Conservation (phyloP, 257 asterid species). For the Solanum tarijense region DNA sequence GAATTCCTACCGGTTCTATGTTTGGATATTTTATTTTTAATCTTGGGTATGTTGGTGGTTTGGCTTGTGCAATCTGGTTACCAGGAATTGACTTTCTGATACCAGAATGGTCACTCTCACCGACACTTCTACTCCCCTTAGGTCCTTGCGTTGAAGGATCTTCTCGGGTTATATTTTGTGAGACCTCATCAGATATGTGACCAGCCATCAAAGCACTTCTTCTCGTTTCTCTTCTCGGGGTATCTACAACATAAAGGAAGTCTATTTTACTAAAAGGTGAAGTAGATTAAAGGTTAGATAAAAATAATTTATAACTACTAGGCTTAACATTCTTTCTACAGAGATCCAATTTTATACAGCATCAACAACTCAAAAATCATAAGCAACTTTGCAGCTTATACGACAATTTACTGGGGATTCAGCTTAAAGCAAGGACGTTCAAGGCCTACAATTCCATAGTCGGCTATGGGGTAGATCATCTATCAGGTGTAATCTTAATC, state of each 20-base stretch:
- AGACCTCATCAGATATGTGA: slow-evolving; percentile 1
- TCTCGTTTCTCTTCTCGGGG: neutral
- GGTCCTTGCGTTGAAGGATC: neutral
- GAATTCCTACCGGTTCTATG: neutral
- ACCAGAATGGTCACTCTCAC: neutral
- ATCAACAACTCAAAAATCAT: neutral
- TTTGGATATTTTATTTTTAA: neutral
- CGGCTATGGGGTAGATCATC: neutral
- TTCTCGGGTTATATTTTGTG: neutral
- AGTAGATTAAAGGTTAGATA: neutral
- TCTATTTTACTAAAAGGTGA: neutral
- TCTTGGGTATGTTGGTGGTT: slow-evolving; percentile 3
- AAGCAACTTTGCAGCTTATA: neutral
- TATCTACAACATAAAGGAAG: neutral
- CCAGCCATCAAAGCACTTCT: slow-evolving; percentile 8
- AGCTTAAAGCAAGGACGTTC: neutral
- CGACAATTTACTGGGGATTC: neutral
- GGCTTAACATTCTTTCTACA: neutral
- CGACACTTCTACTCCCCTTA: neutral
- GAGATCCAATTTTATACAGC: neutral
- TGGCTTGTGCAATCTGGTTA: neutral
- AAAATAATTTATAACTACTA: neutral
- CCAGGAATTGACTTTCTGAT: neutral
- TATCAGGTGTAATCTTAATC: neutral
- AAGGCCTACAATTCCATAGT: neutral